phyloP scores from a whole-genome alignment of 208 protist genomes.

The Trypanosoma scelopori region DNA sequence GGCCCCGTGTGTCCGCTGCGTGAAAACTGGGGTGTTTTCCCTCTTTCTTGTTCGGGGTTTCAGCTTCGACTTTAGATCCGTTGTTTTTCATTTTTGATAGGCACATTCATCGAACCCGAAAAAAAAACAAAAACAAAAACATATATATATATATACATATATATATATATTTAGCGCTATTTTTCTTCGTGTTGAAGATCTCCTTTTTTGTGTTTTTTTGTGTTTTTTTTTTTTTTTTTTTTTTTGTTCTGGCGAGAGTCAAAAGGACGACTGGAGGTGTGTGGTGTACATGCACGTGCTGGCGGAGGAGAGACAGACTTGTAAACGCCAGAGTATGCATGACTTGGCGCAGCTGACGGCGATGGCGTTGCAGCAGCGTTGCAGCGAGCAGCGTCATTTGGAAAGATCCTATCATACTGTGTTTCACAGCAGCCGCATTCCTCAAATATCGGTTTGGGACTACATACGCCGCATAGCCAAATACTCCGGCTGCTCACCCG shows the following conservation, averaged over 20 bases:
- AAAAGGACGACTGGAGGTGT: background rate
- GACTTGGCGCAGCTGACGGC: conserved; percentile 50
- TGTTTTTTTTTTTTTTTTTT: conserved; percentile 19
- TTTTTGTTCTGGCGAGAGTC: background rate
- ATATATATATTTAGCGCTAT: too few species aligned
- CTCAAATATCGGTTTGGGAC: conserved; percentile 82
- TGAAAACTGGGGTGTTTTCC: background rate
- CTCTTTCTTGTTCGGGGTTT: conserved; percentile 5
- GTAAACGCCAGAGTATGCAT: conserved; percentile 28
- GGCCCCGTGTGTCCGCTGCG: background rate
- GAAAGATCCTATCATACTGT: conserved; percentile 28
- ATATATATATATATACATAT: too few species aligned
- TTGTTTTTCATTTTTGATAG: background rate
- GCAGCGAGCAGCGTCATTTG: conserved; percentile 35
- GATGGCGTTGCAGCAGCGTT: conserved; percentile 65
- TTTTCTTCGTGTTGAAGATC: too few species aligned
- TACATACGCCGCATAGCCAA: conserved; percentile 91
- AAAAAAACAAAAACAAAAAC: too few species aligned
- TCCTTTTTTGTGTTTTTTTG: too few species aligned
- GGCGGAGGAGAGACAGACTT: background rate
- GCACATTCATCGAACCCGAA: too few species aligned
- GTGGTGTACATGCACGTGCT: conserved; percentile 4
- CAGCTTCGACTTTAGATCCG: background rate
- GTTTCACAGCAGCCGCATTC: conserved; percentile 80
- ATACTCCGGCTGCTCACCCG: conserved; percentile 84